Evolutionary conservation across 2,329 filamentous ascomycete species (phyloP).

Genomic region (Emericellopsis atlantica): DNA sequence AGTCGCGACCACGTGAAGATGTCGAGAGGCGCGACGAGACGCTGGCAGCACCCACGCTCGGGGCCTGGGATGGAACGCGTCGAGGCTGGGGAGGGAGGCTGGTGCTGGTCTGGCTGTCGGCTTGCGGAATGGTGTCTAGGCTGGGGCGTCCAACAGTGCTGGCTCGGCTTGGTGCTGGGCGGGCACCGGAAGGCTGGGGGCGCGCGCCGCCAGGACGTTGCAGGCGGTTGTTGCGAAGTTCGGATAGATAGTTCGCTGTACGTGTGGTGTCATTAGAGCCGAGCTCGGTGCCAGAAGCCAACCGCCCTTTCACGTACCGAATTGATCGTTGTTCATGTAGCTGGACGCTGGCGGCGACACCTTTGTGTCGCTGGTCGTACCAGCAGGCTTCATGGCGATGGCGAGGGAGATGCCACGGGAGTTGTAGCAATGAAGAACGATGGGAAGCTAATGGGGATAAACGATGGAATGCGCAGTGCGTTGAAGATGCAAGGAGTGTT

Average conservation of each 20-base stretch:
- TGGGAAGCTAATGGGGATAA: neutral
- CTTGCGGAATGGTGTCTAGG: slow-evolving; percentile 15
- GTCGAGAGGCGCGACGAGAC: slow-evolving; percentile 37
- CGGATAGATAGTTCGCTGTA: slow-evolving; percentile 56
- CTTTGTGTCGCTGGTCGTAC: slow-evolving; percentile 18
- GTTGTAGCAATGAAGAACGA: too few relatives aligned
- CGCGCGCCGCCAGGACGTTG: slow-evolving; percentile 59
- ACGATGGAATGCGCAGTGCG: neutral
- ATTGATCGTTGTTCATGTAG: slow-evolving; percentile 57
- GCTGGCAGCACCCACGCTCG: slow-evolving; percentile 30
- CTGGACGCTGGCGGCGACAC: slow-evolving; percentile 46
- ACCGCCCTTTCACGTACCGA: slow-evolving; percentile 31
- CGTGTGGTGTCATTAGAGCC: slow-evolving; percentile 5
- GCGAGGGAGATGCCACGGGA: neutral
- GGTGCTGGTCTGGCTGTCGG: slow-evolving; percentile 7
- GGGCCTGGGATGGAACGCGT: slow-evolving; percentile 15
- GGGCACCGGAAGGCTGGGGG: slow-evolving; percentile 36
- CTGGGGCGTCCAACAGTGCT: slow-evolving; percentile 15
- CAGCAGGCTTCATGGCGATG: slow-evolving; percentile 13
- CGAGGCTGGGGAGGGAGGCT: slow-evolving; percentile 8
- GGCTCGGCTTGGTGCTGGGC: slow-evolving; percentile 15
- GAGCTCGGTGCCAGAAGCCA: too few relatives aligned
- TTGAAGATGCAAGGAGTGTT: too few relatives aligned
- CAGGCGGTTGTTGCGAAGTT: slow-evolving; percentile 55
- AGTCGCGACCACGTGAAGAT: slow-evolving; percentile 33